Base-by-base conservation (phyloP, 2,329 filamentous ascomycete species). In the Thermomyces lanuginosus region DNA sequence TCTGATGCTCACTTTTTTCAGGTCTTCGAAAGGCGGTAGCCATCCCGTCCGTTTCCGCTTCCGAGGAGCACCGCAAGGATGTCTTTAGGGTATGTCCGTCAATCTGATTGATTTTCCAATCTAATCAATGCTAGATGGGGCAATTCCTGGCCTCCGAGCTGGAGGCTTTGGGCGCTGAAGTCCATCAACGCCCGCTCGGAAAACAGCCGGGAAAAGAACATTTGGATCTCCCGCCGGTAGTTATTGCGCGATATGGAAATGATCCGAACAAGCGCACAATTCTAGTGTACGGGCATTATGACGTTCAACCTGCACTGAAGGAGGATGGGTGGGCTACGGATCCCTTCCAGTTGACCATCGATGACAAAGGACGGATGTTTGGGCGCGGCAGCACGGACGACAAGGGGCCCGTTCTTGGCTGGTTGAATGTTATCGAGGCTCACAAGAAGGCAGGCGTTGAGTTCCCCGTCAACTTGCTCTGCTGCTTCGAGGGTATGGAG, bases 401-500 rank as follows among this genome's bases (percentile, higher is more conserved):
- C 61, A 98, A 98, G 65, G 89, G 89, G 1, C 89, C 89, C 10
- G 86, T 98, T 14, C 64, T 98, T 30, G 89, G 89, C 43, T 98
- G 89, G 89, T 56, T 98, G 41, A 98, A 98, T 51, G 84, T 84
- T 40, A 95, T 98, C 39, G 84, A 98, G 60, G 84, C 89, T 21
- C 89, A 98, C 63, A 76, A 92, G 57, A 89, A 91, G 64, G 83
- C 84, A 18, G 81, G 81, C 31, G 64, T 95, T 23, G 86, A 93
- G 27, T 82, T 98, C 51, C 89, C 89, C 6, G 89, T 98, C 48
- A 98, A 98, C 61, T 66, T 98, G 39, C 71, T 98, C 38, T 95
- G 93, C 81, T 98, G 89, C 65, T 95, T 98, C 44, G 89, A 98
- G 65, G 89, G 89, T 25, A 98, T 98, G 89, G 89, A 98, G 61